Conservation (phyloP, 1,284 basidiomycete species). For the Pterulicium gracile region DNA sequence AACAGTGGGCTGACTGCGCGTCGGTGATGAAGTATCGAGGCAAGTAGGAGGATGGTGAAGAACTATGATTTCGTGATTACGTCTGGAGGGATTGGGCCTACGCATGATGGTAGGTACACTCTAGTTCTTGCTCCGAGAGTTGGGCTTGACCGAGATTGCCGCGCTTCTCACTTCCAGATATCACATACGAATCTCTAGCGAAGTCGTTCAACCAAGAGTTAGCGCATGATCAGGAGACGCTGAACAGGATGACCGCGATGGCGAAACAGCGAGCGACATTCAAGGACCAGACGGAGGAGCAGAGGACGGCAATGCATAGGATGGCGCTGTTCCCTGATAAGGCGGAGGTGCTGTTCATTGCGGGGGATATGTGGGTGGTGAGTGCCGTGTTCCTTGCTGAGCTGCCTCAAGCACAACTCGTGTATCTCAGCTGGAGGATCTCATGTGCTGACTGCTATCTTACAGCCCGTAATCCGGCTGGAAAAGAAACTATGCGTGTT, state of each 20-base stretch:
- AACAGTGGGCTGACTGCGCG: conserved; percentile 8
- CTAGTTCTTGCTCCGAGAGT: conserved; percentile 1
- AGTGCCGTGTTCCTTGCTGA: conserved; percentile 19
- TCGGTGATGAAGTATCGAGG: conserved; percentile 52
- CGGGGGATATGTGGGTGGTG: conserved; percentile 76
- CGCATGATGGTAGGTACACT: conserved; percentile 59
- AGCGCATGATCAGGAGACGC: conserved; percentile 71
- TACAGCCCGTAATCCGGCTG: conserved; percentile 73
- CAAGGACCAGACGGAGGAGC: conserved; percentile 54
- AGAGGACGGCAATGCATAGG: conserved; percentile 59
- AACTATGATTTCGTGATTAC: conserved; percentile 86
- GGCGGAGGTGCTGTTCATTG: conserved; percentile 70
- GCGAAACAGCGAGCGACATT: conserved; percentile 47
- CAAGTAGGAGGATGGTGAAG: conserved; percentile 71
- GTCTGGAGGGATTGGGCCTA: conserved; percentile 79
- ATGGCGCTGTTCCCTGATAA: conserved; percentile 78
- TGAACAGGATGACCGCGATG: conserved; percentile 66
- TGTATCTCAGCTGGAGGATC: no score
- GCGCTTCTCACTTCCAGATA: no score
- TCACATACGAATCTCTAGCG: conserved; percentile 82
- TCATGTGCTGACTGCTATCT: background rate
- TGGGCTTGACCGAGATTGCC: background rate
- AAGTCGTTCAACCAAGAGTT: conserved; percentile 76
- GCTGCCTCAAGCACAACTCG: no score
- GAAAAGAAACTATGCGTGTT: conserved; percentile 80